Conservation (phyloP, 306 rosid genomes). For the Glycine tomentella region DNA sequence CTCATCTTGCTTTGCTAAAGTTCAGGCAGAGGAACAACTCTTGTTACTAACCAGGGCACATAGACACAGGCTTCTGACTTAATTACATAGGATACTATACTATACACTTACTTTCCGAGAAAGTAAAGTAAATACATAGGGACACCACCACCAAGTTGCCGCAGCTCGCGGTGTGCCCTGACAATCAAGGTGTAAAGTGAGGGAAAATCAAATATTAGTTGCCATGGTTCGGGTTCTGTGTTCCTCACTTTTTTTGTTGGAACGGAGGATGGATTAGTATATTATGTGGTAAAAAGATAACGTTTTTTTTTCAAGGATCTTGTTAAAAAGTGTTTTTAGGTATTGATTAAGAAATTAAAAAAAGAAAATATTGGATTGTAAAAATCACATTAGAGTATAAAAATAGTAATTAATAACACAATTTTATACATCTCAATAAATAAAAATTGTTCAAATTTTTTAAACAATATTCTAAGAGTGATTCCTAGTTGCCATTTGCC, state of each 20-base stretch:
- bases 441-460: too few species aligned
- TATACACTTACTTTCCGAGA: not conserved
- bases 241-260: constrained; percentile 32
- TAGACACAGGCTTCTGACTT: constrained; percentile 30
- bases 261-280: not conserved
- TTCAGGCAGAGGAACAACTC: constrained; percentile 84
- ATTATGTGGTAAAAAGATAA: too few species aligned
- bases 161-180: constrained; percentile 22
- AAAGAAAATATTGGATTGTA: not conserved
- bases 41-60: constrained; percentile 50
- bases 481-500: too few species aligned
- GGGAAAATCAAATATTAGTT: too few species aligned
- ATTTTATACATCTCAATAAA: too few species aligned
- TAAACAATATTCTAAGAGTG: too few species aligned
- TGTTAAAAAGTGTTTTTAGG: not conserved
- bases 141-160: constrained; percentile 20
- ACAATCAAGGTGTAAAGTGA: not conserved
- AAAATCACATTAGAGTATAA: too few species aligned
- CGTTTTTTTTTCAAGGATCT: too few species aligned
- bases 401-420: too few species aligned
- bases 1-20: constrained; percentile 54
- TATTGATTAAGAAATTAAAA: too few species aligned
- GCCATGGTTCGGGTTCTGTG: constrained; percentile 17
- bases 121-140: not conserved
- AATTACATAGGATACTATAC: not conserved